Evolutionary conservation across 768 basidiomycete species (phyloP).

Genomic region (Trametes coccinea): DNA sequence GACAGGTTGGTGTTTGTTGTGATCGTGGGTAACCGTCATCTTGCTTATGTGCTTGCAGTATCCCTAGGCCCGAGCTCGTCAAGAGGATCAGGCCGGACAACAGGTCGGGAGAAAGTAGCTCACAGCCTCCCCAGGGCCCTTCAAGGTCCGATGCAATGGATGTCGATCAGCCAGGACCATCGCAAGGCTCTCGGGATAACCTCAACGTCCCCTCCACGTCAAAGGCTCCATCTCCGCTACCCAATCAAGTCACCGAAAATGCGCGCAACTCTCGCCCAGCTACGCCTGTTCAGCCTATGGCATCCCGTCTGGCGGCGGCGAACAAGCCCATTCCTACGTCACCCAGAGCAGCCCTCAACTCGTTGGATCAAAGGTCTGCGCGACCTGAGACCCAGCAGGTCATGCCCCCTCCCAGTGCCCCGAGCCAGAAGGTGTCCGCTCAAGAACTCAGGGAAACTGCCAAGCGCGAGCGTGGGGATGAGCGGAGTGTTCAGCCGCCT

Average conservation of each 20-base stretch:
- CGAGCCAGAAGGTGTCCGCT: slow-evolving; percentile 76
- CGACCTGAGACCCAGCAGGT: slow-evolving; percentile 38
- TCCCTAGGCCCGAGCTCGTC: slow-evolving; percentile 80
- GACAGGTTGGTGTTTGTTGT: slow-evolving; percentile 52
- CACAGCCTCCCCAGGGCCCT: slow-evolving; percentile 13
- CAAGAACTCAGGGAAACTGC: slow-evolving; percentile 82
- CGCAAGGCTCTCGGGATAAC: background rate
- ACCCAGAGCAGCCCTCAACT: slow-evolving; percentile 9
- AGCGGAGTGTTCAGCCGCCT: slow-evolving; percentile 33
- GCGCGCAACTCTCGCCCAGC: slow-evolving; percentile 9
- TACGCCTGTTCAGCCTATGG: slow-evolving; percentile 18
- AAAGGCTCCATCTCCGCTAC: slow-evolving; percentile 1
- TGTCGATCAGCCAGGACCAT: slow-evolving; percentile 28
- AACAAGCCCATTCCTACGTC: slow-evolving; percentile 13
- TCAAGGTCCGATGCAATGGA: slow-evolving; percentile 37
- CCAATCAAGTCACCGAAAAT: background rate
- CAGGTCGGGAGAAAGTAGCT: slow-evolving; percentile 35
- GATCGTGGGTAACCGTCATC: too few relatives aligned
- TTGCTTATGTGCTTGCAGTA: slow-evolving; percentile 39
- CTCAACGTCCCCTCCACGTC: background rate
- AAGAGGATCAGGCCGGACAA: slow-evolving; percentile 51
- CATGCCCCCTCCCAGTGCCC: slow-evolving; percentile 79
- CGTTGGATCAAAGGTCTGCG: background rate
- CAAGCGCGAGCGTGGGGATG: slow-evolving; percentile 51
- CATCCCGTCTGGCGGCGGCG: slow-evolving; percentile 4